Percentiles rank a stretch among this genome's conserved stretches.
phyloP scores from a whole-genome alignment of 2,329 filamentous ascomycete genomes.

The Fusarium sp. region DNA sequence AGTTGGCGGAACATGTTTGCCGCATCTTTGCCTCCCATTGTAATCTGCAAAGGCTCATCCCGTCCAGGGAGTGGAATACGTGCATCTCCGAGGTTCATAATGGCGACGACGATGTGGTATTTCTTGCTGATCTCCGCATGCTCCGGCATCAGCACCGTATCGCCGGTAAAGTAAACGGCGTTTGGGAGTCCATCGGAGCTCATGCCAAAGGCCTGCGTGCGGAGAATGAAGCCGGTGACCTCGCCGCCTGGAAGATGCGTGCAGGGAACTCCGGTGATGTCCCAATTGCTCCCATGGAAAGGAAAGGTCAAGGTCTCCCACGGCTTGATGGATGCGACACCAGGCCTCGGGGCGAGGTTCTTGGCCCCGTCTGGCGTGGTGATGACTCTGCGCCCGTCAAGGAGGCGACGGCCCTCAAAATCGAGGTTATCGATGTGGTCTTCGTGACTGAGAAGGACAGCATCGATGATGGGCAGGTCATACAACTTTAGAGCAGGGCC shows the following conservation, averaged over 20 bases:
- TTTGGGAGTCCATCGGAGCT: constrained; percentile 51
- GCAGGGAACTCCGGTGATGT: constrained; percentile 56
- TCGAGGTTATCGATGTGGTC: constrained; percentile 63
- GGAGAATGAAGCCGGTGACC: constrained; percentile 57
- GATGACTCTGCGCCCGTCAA: constrained; percentile 58
- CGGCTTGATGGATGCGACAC: constrained; percentile 51
- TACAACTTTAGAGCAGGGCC: constrained; percentile 50
- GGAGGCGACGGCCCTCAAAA: constrained; percentile 54
- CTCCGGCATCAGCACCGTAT: constrained; percentile 59
- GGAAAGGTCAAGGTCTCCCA: constrained; percentile 50
- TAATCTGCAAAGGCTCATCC: not conserved
- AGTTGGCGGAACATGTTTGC: not conserved
- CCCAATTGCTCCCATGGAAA: constrained; percentile 48
- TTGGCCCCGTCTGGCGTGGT: constrained; percentile 57
- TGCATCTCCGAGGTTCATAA: constrained; percentile 56
- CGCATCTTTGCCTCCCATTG: not conserved
- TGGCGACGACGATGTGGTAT: constrained; percentile 51
- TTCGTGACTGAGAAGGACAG: constrained; percentile 61
- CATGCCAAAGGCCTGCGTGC: constrained; percentile 49
- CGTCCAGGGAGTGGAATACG: not conserved
- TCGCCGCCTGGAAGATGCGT: constrained; percentile 57
- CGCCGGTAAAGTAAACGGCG: constrained; percentile 60
- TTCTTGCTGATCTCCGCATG: constrained; percentile 46
- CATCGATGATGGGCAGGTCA: constrained; percentile 57
- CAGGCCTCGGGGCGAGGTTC: constrained; percentile 55